A percentile compares a stretch with the other conserved stretches of the same genome.
Evolutionary conservation across 2,329 filamentous ascomycete species (phyloP).

Genomic region (Daldinia sp.): DNA sequence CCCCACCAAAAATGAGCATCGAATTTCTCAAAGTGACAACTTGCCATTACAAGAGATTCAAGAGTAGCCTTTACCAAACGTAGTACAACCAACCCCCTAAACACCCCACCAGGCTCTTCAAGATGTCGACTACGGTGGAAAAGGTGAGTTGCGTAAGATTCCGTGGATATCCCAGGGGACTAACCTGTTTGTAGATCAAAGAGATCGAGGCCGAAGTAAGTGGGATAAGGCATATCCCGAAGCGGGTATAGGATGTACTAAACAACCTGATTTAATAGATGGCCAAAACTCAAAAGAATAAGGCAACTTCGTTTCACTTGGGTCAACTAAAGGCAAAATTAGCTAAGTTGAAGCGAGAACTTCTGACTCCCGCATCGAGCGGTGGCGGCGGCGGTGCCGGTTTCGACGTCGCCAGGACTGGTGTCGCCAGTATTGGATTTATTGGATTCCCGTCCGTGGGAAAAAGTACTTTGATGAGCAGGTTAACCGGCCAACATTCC

Average conservation of each 20-base stretch:
- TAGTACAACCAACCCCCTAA: neutral
- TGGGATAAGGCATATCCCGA: conserved; percentile 27
- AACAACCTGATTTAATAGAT: conserved; percentile 63
- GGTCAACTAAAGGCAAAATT: conserved; percentile 98
- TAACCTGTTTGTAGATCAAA: conserved; percentile 76
- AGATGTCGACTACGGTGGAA: conserved; percentile 96
- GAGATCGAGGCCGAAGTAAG: conserved; percentile 93
- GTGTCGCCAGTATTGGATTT: conserved; percentile 96
- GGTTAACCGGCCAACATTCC: conserved; percentile 93
- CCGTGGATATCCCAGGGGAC: conserved; percentile 36
- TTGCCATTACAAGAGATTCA: conserved; percentile 2
- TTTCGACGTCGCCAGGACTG: conserved; percentile 97
- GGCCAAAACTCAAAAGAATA: conserved; percentile 97
- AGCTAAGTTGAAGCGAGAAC: conserved; percentile 95
- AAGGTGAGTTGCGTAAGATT: conserved; percentile 68
- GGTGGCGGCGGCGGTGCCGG: conserved; percentile 87
- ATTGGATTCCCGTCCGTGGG: conserved; percentile 98
- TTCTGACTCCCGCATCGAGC: conserved; percentile 81
- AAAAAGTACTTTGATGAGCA: conserved; percentile 97
- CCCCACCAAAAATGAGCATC: conserved; percentile 32
- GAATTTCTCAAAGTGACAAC: conserved; percentile 18
- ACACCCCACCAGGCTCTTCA: conserved; percentile 50
- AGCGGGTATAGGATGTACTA: conserved; percentile 29
- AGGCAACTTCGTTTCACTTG: conserved; percentile 91
- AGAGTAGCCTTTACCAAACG: conserved; percentile 2